Conservation (phyloP, 306 rosid species). For the Vicia sativa region DNA sequence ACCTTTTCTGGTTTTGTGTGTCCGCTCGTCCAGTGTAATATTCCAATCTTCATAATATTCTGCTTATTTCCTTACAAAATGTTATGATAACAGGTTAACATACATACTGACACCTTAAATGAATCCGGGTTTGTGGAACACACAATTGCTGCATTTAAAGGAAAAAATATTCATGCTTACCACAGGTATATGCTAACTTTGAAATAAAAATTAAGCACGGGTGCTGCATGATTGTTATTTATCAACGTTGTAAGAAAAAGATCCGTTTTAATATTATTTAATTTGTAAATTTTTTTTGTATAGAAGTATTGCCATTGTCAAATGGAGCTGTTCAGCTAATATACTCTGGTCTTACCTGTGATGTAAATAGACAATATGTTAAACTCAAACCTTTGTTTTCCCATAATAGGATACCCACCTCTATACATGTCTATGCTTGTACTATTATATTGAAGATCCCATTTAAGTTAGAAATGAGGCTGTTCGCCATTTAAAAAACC, state of each 20-base stretch:
- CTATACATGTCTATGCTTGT: slow-evolving; percentile 15
- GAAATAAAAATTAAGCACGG: neutral
- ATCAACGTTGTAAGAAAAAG: neutral
- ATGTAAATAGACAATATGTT: slow-evolving; percentile 9
- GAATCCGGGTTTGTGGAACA: slow-evolving; percentile 95
- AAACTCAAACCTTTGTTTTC: slow-evolving; percentile 29
- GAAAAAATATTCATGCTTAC: slow-evolving; percentile 90
- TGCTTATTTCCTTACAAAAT: slow-evolving; percentile 12
- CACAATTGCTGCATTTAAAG: slow-evolving; percentile 83
- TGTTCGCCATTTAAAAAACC: no score
- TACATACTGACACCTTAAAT: slow-evolving; percentile 94
- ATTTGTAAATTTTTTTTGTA: neutral
- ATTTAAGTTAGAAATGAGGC: no score
- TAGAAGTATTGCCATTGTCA: slow-evolving; percentile 24
- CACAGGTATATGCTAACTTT: slow-evolving; percentile 65
- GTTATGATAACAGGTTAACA: slow-evolving; percentile 68
- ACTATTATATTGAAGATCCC: neutral
- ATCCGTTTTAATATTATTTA: slow-evolving; percentile 1
- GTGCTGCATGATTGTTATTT: slow-evolving; percentile 20
- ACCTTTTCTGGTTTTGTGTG: neutral
- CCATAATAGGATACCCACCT: slow-evolving; percentile 2
- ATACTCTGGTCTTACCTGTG: slow-evolving; percentile 16
- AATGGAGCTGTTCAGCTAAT: slow-evolving; percentile 19
- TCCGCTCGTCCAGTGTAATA: neutral
- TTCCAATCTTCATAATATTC: neutral